phyloP scores from a whole-genome alignment of 192 early-diverging fungal genomes.

The Oehlia diaphana region DNA sequence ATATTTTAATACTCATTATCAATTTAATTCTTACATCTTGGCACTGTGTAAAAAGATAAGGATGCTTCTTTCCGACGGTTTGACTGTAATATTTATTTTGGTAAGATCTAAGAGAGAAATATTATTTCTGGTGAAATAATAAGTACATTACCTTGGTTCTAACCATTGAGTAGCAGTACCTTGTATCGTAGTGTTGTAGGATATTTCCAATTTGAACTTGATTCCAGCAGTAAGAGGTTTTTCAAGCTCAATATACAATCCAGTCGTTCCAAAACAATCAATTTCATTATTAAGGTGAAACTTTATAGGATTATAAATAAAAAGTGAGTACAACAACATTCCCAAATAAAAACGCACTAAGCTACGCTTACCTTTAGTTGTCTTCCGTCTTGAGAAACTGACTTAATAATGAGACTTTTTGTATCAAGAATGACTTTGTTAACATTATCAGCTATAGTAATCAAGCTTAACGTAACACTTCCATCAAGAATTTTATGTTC shows the following conservation, averaged over 20 bases:
- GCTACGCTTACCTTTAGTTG: slow-evolving; percentile 24
- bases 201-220: slow-evolving; percentile 62
- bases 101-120: not conserved
- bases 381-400: slow-evolving; percentile 34
- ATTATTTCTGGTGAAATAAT: not conserved
- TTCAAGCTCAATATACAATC: slow-evolving; percentile 64
- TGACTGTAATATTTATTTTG: slow-evolving; percentile 52
- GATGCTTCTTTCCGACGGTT: slow-evolving; percentile 90
- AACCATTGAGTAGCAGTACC: slow-evolving; percentile 94
- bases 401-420: slow-evolving; percentile 56
- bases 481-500: slow-evolving; percentile 64
- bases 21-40: slow-evolving; percentile 55
- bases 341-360: not conserved
- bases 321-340: not conserved
- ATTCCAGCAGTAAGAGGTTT: slow-evolving; percentile 42
- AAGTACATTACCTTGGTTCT: slow-evolving; percentile 56
- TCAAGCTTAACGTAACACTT: slow-evolving; percentile 60
- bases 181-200: slow-evolving; percentile 76
- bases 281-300: slow-evolving; percentile 56
- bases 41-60: slow-evolving; percentile 98
- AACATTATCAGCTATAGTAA: slow-evolving; percentile 53
- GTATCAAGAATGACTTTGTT: slow-evolving; percentile 71
- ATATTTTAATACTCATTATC: not conserved
- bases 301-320: slow-evolving; percentile 31
- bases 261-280: slow-evolving; percentile 65